Evolutionary conservation across 2,329 filamentous ascomycete species (phyloP), one percentile per base, ranked within the genome.

Genomic region (Penicillium fuscoglaucum): DNA sequence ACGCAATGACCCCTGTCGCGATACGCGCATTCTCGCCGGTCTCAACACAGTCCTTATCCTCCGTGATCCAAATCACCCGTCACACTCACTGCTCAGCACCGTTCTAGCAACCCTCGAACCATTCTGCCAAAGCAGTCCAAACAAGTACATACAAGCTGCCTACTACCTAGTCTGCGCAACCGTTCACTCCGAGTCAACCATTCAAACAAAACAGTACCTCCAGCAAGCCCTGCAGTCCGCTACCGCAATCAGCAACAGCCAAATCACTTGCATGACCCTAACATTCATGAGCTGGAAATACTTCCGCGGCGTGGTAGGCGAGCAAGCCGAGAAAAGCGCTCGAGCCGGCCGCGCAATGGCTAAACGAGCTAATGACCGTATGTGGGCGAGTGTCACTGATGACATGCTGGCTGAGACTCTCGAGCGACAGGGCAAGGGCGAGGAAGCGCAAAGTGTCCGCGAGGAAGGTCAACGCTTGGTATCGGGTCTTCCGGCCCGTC

Each of bases 261-360:
- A 96, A 63, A 88, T 93, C 54, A 83, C 92, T n/a, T 88, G 88
- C 48, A 89, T 97, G 63, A 87, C 89, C 6, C 84, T 97, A 59
- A 92, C 87, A 65, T 87, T 95, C 63, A 96, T 97, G 89, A 89
- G 90, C 52, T 87, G 84, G 69, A 85, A 87, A 52, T 89, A 96
- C 68, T 97, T 93, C 74, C 87, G 88, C 46, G 89, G 89, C 59
- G 88, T 93, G 15, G 86, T 96, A 4, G 91, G 91, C 50, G 88
- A 90, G 58, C 90, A 93, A 72, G 88, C 89, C 0, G 82, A 90
- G 59, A 92, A 92, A 76, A 90, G 88, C 69, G 88, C 89, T 5
- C 83, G 84, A 62, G 89, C 90, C 0, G 88, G 87, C 26, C 82
- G 83, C 26, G 83, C 83, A 43, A 87, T 90, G 77, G 88, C 89